These are phyloP conservation scores for Calcarisporium arbuscula DNA, from an alignment of 2,329 filamentous ascomycete species.

Conservation along the genomic window DNA sequence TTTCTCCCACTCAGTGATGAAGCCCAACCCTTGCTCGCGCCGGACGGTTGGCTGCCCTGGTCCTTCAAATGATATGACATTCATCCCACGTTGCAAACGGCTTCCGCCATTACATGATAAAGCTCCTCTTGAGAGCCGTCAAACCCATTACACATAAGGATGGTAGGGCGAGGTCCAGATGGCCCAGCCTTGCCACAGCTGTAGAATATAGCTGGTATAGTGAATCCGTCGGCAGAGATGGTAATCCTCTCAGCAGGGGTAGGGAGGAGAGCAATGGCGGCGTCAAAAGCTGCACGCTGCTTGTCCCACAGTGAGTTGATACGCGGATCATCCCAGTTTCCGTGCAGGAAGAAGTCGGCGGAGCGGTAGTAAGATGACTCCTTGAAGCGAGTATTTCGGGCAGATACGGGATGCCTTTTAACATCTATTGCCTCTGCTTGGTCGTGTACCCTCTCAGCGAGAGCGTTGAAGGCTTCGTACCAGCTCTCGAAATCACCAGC, in stretches of 20 bases:
- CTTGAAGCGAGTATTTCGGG: slow-evolving; percentile 24
- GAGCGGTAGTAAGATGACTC: slow-evolving; percentile 34
- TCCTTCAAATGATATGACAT: slow-evolving; percentile 37
- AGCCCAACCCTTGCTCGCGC: slow-evolving; percentile 34
- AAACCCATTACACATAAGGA: slow-evolving; percentile 34
- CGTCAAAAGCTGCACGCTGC: slow-evolving; percentile 29
- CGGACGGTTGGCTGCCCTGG: slow-evolving; percentile 36
- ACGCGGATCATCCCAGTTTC: slow-evolving; percentile 31
- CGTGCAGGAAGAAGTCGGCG: slow-evolving; percentile 36
- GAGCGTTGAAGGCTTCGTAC: slow-evolving; percentile 12
- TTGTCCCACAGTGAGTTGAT: slow-evolving; percentile 29
- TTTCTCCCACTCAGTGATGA: slow-evolving; percentile 37
- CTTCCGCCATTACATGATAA: slow-evolving; percentile 28
- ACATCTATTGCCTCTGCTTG: slow-evolving; percentile 10
- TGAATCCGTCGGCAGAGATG: slow-evolving; percentile 23
- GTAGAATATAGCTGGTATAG: slow-evolving; percentile 27
- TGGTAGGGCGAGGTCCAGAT: slow-evolving; percentile 20
- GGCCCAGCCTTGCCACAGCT: slow-evolving; percentile 8
- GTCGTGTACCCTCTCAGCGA: slow-evolving; percentile 13
- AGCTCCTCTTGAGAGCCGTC: slow-evolving; percentile 36
- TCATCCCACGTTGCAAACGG: slow-evolving; percentile 32
- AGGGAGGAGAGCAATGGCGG: slow-evolving; percentile 26
- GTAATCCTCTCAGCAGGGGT: slow-evolving; percentile 25
- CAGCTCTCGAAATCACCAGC: slow-evolving; percentile 19
- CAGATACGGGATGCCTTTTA: slow-evolving; percentile 16